These are phyloP conservation scores for Stephania cephalantha DNA, from an alignment of 164 flowering plant species.

Conservation along the genomic window DNA sequence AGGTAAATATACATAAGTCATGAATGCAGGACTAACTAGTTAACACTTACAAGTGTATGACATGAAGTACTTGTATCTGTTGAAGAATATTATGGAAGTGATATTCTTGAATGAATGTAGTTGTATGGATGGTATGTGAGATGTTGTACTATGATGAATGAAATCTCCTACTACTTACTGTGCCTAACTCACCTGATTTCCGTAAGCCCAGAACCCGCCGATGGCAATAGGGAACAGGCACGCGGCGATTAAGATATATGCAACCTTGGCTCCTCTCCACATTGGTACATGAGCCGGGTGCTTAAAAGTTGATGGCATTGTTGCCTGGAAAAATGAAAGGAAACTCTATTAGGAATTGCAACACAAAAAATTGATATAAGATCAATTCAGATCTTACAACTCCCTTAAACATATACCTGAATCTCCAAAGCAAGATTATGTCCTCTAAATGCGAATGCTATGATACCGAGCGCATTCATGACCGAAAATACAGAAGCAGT, in stretches of 20 bases:
- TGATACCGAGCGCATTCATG: constrained; percentile 87
- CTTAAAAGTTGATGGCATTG: constrained; percentile 98
- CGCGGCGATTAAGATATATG: constrained; percentile 87
- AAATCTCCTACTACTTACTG: background rate
- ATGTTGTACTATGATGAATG: background rate
- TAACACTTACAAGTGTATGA: background rate
- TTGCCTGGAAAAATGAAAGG: constrained; percentile 44
- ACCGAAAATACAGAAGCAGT: constrained; percentile 60
- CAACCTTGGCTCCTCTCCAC: constrained; percentile 99
- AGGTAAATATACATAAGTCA: background rate
- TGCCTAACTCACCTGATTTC: constrained; percentile 70
- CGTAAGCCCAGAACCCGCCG: constrained; percentile 98
- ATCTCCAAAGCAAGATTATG: constrained; percentile 94
- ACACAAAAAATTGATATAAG: background rate
- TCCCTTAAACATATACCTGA: constrained; percentile 46
- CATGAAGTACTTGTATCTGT: too few species aligned
- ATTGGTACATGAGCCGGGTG: constrained; percentile 97
- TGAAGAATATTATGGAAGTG: too few species aligned
- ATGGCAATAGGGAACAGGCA: constrained; percentile 92
- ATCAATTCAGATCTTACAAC: background rate
- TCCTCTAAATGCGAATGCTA: constrained; percentile 98
- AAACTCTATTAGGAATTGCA: background rate
- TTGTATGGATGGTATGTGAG: too few species aligned
- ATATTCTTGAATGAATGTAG: too few species aligned
- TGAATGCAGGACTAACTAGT: background rate